These are phyloP conservation scores for Cardamine resedifolia DNA, from an alignment of 345 rosid genomes.

Conservation along the genomic window DNA sequence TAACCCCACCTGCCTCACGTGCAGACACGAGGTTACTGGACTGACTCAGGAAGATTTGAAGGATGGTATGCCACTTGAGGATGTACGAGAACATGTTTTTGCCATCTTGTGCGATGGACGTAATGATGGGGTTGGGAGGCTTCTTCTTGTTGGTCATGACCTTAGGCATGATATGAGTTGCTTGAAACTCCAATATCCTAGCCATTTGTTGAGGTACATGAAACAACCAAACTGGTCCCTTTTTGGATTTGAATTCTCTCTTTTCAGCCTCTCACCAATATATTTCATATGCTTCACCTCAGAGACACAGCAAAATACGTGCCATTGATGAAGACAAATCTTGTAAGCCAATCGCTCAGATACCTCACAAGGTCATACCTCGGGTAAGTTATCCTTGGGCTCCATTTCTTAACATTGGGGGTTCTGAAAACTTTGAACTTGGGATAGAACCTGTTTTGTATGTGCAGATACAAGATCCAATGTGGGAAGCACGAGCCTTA, in stretches of 20 bases:
- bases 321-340: slow-evolving; percentile 76
- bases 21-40: slow-evolving; percentile 68
- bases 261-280: background rate
- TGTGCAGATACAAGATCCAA: slow-evolving; percentile 62
- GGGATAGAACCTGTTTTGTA: background rate
- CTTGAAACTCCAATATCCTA: slow-evolving; percentile 62
- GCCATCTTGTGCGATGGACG: slow-evolving; percentile 56
- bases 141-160: slow-evolving; percentile 75
- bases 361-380: slow-evolving; percentile 63
- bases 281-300: slow-evolving; percentile 18
- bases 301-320: slow-evolving; percentile 78
- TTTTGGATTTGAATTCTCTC: background rate
- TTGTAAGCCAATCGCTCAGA: slow-evolving; percentile 74
- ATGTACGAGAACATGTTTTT: slow-evolving; percentile 46
- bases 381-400: slow-evolving; percentile 48
- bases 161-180: slow-evolving; percentile 61
- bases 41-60: slow-evolving; percentile 62
- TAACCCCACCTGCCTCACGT: background rate
- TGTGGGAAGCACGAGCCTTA: slow-evolving; percentile 56
- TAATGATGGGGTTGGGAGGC: slow-evolving; percentile 55
- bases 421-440: background rate
- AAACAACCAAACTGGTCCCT: background rate
- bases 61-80: slow-evolving; percentile 55
- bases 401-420: background rate
- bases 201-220: slow-evolving; percentile 59